Percentiles rank a stretch among this genome's conserved stretches.
Conservation (phyloP, 768 basidiomycete genomes). For the Cantharellus cinnabarinus region DNA sequence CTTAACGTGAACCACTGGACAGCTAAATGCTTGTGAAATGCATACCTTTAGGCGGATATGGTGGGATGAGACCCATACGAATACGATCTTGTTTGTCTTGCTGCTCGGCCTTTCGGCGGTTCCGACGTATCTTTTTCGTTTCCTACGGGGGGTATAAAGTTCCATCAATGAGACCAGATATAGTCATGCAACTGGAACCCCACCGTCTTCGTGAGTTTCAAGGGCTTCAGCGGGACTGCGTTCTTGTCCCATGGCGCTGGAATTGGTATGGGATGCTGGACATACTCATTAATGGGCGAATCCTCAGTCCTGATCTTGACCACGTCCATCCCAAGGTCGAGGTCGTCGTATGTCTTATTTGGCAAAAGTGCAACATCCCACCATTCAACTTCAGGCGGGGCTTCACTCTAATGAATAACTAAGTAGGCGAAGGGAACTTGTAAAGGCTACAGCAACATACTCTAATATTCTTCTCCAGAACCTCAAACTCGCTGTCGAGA, state of each 20-base stretch:
- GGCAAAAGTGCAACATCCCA: constrained; percentile 85
- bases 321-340: constrained; percentile 31
- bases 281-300: constrained; percentile 71
- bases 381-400: constrained; percentile 88
- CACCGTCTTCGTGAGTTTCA: constrained; percentile 87
- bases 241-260: constrained; percentile 78
- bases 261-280: constrained; percentile 95
- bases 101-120: constrained; percentile 66
- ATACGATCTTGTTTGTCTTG: constrained; percentile 91
- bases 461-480: constrained; percentile 74
- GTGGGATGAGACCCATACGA: constrained; percentile 87
- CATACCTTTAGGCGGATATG: constrained; percentile 83
- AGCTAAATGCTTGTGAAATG: constrained; percentile 1
- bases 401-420: constrained; percentile 34
- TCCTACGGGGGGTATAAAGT: constrained; percentile 26
- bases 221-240: constrained; percentile 52
- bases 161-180: not conserved
- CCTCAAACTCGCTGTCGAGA: constrained; percentile 79
- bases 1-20: not conserved
- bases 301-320: constrained; percentile 44
- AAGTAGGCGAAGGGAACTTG: not conserved
- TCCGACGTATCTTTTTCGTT: constrained; percentile 92
- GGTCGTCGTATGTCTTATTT: constrained; percentile 57
- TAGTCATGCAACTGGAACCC: constrained; percentile 1
- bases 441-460: constrained; percentile 21